These are phyloP conservation scores for Penicillium tannophilum DNA, from an alignment of 495 filamentous ascomycete genomes.

Conservation along the genomic window DNA sequence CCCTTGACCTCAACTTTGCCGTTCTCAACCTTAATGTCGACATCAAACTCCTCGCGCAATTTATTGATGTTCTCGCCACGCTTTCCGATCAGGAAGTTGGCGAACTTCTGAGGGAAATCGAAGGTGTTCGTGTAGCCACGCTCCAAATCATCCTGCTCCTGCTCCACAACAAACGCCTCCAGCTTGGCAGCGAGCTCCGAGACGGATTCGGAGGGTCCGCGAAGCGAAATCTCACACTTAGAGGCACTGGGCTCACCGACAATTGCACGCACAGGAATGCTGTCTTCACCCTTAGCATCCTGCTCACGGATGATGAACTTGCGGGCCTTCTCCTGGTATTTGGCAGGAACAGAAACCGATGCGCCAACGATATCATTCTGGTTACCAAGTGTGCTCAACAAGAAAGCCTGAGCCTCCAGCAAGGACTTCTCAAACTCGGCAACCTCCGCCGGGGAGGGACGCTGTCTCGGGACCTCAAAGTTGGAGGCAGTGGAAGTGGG, in stretches of 20 bases:
- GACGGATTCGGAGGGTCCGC: slow-evolving; percentile 73
- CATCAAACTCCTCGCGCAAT: slow-evolving; percentile 94
- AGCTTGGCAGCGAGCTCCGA: slow-evolving; percentile 70
- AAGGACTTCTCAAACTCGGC: slow-evolving; percentile 68
- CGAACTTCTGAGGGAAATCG: slow-evolving; percentile 91
- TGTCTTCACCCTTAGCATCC: slow-evolving; percentile 59
- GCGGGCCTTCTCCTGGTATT: slow-evolving; percentile 79
- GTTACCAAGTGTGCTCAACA: slow-evolving; percentile 67
- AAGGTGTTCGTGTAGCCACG: slow-evolving; percentile 82
- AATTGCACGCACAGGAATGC: slow-evolving; percentile 73
- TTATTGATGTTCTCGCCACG: slow-evolving; percentile 92
- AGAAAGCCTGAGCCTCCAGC: slow-evolving; percentile 69
- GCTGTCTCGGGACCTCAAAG: slow-evolving; percentile 69
- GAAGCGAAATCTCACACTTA: slow-evolving; percentile 63
- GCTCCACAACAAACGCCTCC: slow-evolving; percentile 73
- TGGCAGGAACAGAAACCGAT: slow-evolving; percentile 69
- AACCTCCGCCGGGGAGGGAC: slow-evolving; percentile 61
- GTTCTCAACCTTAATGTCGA: slow-evolving; percentile 87
- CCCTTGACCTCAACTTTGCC: slow-evolving; percentile 72
- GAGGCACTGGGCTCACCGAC: slow-evolving; percentile 45
- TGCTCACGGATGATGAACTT: slow-evolving; percentile 79
- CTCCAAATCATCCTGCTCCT: slow-evolving; percentile 85
- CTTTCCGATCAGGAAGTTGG: slow-evolving; percentile 90
- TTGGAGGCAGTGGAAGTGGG: slow-evolving; percentile 51
- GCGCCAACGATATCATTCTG: slow-evolving; percentile 69